Conservation (phyloP, 257 asterid genomes). For the Linderniella brevidens region DNA sequence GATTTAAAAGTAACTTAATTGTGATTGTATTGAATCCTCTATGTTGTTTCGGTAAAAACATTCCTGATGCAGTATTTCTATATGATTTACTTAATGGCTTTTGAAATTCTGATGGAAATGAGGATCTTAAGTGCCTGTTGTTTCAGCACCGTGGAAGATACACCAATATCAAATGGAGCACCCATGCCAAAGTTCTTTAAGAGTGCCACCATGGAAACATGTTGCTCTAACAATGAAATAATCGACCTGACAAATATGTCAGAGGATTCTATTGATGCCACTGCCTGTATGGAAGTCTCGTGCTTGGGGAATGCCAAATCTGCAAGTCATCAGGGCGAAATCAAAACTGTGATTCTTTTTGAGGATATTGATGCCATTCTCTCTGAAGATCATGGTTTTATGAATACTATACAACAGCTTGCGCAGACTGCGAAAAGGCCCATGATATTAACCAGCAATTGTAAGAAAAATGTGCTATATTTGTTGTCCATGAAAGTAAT, state of each 20-base stretch:
- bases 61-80: no score
- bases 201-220: conserved; percentile 15
- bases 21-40: no score
- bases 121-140: conserved; percentile 5
- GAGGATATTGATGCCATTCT: conserved; percentile 89
- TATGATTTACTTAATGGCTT: no score
- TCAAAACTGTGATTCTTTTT: conserved; percentile 66
- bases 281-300: conserved; percentile 15
- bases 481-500: conserved; percentile 1
- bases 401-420: conserved; percentile 71
- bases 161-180: conserved; percentile 18
- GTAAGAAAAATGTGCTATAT: conserved; percentile 35
- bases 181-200: conserved; percentile 21
- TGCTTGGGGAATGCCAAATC: conserved; percentile 17
- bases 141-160: conserved; percentile 45
- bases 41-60: no score
- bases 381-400: conserved; percentile 72
- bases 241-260: conserved; percentile 28
- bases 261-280: conserved; percentile 27
- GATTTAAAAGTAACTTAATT: no score
- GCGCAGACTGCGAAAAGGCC: conserved; percentile 89
- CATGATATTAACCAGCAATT: conserved; percentile 85
- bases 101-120: no score
- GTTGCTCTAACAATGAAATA: conserved; percentile 29
- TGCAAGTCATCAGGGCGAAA: conserved; percentile 23